These are phyloP conservation scores for Malus asiatica DNA, from an alignment of 306 rosid species.

Conservation along the genomic window DNA sequence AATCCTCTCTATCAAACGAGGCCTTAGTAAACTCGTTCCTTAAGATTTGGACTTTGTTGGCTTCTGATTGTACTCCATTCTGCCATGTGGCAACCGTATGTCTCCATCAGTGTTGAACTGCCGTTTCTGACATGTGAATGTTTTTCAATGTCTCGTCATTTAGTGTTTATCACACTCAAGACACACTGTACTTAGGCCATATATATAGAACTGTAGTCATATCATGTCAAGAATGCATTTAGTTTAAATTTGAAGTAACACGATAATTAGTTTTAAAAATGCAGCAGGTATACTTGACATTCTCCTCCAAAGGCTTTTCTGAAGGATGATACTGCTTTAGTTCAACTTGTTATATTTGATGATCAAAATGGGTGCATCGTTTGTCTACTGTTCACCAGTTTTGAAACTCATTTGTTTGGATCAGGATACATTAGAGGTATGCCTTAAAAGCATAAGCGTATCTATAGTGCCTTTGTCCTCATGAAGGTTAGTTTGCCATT, in stretches of 20 bases:
- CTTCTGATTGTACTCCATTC: not conserved
- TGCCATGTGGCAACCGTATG: conserved; percentile 7
- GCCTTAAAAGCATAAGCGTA: conserved; percentile 92
- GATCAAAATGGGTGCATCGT: conserved; percentile 89
- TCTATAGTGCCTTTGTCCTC: conserved; percentile 56
- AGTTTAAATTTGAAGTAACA: conserved; percentile 32
- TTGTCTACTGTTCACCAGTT: conserved; percentile 97
- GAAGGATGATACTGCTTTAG: conserved; percentile 96
- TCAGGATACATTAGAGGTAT: conserved; percentile 98
- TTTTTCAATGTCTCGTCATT: not conserved
- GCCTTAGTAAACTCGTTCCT: not conserved
- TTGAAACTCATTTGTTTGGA: conserved; percentile 94
- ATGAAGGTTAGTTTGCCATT: conserved; percentile 81
- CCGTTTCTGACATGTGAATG: not conserved
- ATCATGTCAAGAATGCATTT: conserved; percentile 22
- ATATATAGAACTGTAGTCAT: conserved; percentile 6
- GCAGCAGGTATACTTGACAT: conserved; percentile 84
- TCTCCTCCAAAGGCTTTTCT: conserved; percentile 96
- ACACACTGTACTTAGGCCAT: conserved; percentile 17
- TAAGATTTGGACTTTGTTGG: not conserved
- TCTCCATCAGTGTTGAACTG: not conserved
- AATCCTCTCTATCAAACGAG: too few relatives aligned
- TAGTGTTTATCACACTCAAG: conserved; percentile 24
- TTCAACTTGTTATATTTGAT: conserved; percentile 97
- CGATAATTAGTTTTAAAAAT: conserved; percentile 60